These are phyloP conservation scores for Fusarium sp. DNA, from an alignment of 2,329 filamentous ascomycete species.

Conservation along the genomic window DNA sequence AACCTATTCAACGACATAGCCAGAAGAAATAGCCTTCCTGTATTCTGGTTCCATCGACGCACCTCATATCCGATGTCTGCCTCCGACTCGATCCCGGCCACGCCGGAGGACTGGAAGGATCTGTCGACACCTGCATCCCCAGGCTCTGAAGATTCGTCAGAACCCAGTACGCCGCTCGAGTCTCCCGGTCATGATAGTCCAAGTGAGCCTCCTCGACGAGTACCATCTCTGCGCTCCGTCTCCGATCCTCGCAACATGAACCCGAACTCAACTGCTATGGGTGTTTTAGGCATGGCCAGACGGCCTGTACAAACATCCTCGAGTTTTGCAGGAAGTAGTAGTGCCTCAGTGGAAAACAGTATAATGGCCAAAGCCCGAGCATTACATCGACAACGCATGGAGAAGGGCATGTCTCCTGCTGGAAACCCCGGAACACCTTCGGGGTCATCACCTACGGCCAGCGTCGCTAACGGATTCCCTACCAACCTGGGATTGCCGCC, in stretches of 20 bases:
- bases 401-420: conserved; percentile 52
- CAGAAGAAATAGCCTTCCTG: not conserved
- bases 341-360: conserved; percentile 49
- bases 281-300: conserved; percentile 74
- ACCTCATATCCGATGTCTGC: conserved; percentile 34
- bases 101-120: conserved; percentile 57
- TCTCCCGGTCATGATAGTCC: conserved; percentile 47
- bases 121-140: conserved; percentile 54
- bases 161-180: conserved; percentile 59
- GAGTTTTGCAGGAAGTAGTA: conserved; percentile 45
- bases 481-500: conserved; percentile 54
- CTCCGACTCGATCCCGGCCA: conserved; percentile 54
- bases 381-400: conserved; percentile 57
- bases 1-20: not conserved
- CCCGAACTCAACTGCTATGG: conserved; percentile 84
- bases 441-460: conserved; percentile 47
- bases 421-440: conserved; percentile 45
- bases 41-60: conserved; percentile 5
- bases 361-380: conserved; percentile 60
- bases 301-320: conserved; percentile 58
- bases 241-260: conserved; percentile 74
- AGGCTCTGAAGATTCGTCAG: conserved; percentile 57
- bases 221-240: conserved; percentile 67
- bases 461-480: conserved; percentile 55
- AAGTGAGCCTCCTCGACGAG: conserved; percentile 56